Base-by-base conservation (phyloP, 2,329 filamentous ascomycete species). In the Pseudogymnoascus pannorum region DNA sequence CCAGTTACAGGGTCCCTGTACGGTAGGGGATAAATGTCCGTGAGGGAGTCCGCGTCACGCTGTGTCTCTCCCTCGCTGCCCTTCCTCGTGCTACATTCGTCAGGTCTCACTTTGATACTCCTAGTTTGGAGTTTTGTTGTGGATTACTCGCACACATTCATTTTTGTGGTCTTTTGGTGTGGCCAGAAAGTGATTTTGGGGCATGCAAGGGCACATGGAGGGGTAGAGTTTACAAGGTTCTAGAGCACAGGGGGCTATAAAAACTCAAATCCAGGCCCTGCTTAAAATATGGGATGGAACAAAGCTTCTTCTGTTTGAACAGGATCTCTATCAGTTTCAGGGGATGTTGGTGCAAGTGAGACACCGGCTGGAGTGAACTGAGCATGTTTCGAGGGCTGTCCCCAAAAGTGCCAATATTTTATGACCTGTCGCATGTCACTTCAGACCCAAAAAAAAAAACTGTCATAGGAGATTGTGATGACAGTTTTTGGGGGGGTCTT, bases 71-170 rank as follows among this genome's bases (percentile, higher is more conserved):
- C 4, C 31, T 11, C 24, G 20, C 12, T n/a, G 20, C 20, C 12
- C 40, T 24, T 4, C 20, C 24, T 54, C 44, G 44, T 29, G 44
- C 44, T 29, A 54, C 44, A 54, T 54, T 54, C 44, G 44, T 54
- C 44, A 54, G 44, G 24, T 54, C 44, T 54, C 44, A 54, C 14
- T 12, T 24, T 54, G 44, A 54, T 54, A 54, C 44, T 54, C n/a
- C n/a, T 29, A 29, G 24, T 7, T 18, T 54, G 4, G 1, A 16
- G 42, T 18, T 51, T 29, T 29, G 14, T 51, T 51, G 22, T 29
- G n/a, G 44, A 24, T n/a, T 48, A 26, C 42, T n/a, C 3, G 16
- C 7, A n/a, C n/a, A n/a, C n/a, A n/a, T 48, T 26, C 14, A 5
- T 26, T 48, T 48, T 26, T 54, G 44, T 29, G 44, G 44, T 16